A percentile compares a stretch with the other conserved stretches of the same genome.
These are phyloP conservation scores for Neonectria ditissima DNA, from an alignment of 2,329 filamentous ascomycete genomes.

Conservation along the genomic window DNA sequence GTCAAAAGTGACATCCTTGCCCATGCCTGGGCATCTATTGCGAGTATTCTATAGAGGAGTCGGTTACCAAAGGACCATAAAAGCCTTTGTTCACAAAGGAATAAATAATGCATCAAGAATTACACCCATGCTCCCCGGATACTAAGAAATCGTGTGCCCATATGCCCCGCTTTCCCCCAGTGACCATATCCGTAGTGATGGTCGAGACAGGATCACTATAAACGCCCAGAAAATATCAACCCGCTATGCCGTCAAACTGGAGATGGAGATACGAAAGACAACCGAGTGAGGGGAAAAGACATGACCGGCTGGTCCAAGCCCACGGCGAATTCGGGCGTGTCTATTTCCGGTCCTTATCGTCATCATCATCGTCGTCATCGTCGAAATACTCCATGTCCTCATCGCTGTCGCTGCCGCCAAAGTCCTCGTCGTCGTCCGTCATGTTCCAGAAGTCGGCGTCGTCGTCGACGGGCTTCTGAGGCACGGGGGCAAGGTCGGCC, in stretches of 20 bases:
- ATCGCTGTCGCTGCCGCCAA: constrained; percentile 79
- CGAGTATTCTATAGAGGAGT: constrained; percentile 23
- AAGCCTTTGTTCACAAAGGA: constrained; percentile 27
- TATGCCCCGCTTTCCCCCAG: constrained; percentile 27
- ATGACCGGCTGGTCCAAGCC: background rate
- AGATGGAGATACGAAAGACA: constrained; percentile 34
- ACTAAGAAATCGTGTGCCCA: constrained; percentile 25
- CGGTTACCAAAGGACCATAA: constrained; percentile 10
- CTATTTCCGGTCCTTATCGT: constrained; percentile 53
- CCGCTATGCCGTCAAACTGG: constrained; percentile 40
- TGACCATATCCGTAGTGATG: constrained; percentile 32
- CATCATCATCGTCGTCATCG: constrained; percentile 68
- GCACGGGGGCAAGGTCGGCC: constrained; percentile 69
- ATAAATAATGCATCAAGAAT: constrained; percentile 31
- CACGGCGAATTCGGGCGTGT: constrained; percentile 13
- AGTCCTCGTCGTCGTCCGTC: constrained; percentile 80
- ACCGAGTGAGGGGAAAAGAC: background rate
- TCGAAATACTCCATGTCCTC: constrained; percentile 71
- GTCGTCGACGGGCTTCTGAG: constrained; percentile 70
- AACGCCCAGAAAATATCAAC: constrained; percentile 41
- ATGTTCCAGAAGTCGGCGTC: constrained; percentile 88
- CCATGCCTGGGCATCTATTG: constrained; percentile 21
- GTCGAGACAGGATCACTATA: constrained; percentile 28
- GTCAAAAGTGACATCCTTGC: constrained; percentile 8
- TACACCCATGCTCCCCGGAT: constrained; percentile 36